phyloP scores from a whole-genome alignment of 2,329 filamentous ascomycete species.

The Colletotrichum sp. region DNA sequence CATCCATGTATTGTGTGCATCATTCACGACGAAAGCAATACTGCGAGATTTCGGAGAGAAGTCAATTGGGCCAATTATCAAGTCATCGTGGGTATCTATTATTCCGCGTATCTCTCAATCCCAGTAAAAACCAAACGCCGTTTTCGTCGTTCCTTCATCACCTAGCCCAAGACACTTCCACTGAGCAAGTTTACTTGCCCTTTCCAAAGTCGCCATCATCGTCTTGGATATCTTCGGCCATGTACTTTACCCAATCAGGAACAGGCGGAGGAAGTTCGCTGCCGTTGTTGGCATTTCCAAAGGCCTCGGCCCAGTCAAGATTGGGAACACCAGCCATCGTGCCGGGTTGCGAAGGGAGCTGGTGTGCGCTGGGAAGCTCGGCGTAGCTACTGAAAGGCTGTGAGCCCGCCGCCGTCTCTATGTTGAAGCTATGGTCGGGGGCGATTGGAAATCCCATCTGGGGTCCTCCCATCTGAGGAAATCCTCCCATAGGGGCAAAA shows the following conservation, averaged over 20 bases:
- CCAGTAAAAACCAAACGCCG: background rate
- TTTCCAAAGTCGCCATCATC: too few species aligned
- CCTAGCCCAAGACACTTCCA: fast-evolving
- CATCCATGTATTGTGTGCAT: background rate
- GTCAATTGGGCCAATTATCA: background rate
- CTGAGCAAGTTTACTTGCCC: background rate
- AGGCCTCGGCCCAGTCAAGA: fast-evolving
- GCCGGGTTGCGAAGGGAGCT: fast-evolving
- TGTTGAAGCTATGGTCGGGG: fast-evolving
- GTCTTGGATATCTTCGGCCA: too few species aligned
- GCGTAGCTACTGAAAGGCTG: fast-evolving
- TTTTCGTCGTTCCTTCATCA: fast-evolving
- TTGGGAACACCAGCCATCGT: background rate
- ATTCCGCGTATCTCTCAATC: background rate
- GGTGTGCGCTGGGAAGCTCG: fast-evolving
- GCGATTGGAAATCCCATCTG: background rate
- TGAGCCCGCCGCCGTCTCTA: fast-evolving
- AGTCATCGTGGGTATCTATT: background rate
- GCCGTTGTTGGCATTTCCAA: background rate
- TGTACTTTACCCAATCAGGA: too few species aligned
- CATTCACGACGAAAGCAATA: background rate
- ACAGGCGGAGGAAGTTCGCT: background rate
- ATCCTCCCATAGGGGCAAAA: background rate
- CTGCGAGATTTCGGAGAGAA: background rate
- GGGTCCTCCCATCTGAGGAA: background rate